These are phyloP conservation scores for Eragrostis tef DNA, from an alignment of 202 grass and related monocot genomes.

Conservation along the genomic window DNA sequence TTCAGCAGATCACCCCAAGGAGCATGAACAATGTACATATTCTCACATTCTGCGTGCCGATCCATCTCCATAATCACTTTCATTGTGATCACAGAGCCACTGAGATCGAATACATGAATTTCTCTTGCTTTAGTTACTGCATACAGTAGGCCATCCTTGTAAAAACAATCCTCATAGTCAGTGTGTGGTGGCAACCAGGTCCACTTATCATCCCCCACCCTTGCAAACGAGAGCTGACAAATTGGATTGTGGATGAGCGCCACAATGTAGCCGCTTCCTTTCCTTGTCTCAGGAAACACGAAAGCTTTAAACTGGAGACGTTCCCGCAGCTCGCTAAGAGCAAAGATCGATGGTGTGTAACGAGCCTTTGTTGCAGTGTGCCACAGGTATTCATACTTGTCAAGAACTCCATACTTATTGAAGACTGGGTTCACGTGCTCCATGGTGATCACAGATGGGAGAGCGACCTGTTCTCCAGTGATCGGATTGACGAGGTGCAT, in stretches of 20 bases:
- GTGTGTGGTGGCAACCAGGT: neutral
- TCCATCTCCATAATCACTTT: neutral
- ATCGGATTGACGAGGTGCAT: constrained; percentile 13
- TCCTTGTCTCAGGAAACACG: neutral
- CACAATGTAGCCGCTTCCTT: neutral
- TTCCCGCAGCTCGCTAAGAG: neutral
- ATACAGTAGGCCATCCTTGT: neutral
- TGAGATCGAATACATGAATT: neutral
- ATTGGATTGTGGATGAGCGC: neutral
- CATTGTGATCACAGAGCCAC: neutral
- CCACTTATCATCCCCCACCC: neutral
- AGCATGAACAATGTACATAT: neutral
- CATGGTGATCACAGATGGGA: constrained; percentile 4
- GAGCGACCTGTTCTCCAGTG: constrained; percentile 23
- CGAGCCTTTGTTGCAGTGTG: neutral
- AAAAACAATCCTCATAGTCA: neutral
- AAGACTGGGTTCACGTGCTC: constrained; percentile 11
- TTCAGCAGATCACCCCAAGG: constrained; percentile 9
- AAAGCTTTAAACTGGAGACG: neutral
- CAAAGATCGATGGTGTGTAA: neutral
- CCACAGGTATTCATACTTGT: neutral
- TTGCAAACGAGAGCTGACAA: neutral
- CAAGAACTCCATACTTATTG: neutral
- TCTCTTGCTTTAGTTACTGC: neutral
- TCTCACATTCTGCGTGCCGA: neutral